phyloP scores from a whole-genome alignment of 257 asterid genomes.

The Solanum virginianum region DNA sequence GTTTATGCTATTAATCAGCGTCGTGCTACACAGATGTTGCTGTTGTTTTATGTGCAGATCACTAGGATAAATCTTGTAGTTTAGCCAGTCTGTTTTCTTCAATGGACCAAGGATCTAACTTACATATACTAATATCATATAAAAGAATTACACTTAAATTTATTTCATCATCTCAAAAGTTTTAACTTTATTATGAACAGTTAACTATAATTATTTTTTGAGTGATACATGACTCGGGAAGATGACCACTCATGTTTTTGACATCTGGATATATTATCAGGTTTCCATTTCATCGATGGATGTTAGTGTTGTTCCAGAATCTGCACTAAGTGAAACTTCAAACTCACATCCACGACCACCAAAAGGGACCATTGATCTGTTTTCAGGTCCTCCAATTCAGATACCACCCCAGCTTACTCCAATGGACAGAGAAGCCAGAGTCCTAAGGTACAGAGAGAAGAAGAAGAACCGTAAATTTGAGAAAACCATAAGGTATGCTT shows the following conservation, averaged over 20 bases:
- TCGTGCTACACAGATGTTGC: not conserved
- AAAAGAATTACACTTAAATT: not conserved
- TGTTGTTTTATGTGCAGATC: not conserved
- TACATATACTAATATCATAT: not conserved
- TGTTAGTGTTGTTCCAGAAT: constrained; percentile 56
- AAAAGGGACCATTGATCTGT: constrained; percentile 58
- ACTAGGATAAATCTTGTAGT: not conserved
- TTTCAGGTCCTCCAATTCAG: constrained; percentile 28
- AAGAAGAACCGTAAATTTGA: constrained; percentile 71
- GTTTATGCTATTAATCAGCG: not conserved
- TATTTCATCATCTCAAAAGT: not conserved
- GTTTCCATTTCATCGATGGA: constrained; percentile 52
- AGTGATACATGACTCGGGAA: not conserved
- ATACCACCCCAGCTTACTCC: constrained; percentile 42
- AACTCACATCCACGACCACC: constrained; percentile 30
- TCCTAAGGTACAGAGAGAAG: constrained; percentile 74
- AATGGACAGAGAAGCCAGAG: constrained; percentile 71
- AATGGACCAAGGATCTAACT: not conserved
- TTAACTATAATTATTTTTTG: not conserved
- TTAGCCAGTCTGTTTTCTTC: not conserved
- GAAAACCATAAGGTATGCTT: constrained; percentile 75
- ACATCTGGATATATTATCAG: constrained; percentile 13
- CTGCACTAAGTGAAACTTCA: constrained; percentile 34
- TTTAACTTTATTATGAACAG: not conserved
- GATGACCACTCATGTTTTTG: not conserved